These are phyloP conservation scores for Starmerella asiatica DNA, from an alignment of 805 yeast genomes.

Conservation along the genomic window DNA sequence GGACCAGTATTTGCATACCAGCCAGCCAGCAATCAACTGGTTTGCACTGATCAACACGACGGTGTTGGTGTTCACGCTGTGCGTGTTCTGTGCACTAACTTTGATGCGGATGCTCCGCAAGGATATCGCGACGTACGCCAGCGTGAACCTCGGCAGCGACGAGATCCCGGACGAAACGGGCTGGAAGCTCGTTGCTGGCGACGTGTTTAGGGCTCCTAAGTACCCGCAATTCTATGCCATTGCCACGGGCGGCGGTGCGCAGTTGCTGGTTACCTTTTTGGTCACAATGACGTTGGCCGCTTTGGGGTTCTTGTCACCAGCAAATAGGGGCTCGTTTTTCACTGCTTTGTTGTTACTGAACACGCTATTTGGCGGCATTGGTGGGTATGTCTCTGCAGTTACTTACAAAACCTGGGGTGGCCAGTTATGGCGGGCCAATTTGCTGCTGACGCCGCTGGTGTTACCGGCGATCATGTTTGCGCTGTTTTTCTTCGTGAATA, in stretches of 20 bases:
- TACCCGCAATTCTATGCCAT: conserved; percentile 60
- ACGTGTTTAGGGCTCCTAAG: conserved; percentile 76
- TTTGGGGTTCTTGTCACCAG: conserved; percentile 80
- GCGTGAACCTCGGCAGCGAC: conserved; percentile 56
- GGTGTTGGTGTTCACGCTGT: conserved; percentile 61
- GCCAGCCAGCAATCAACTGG: conserved; percentile 89
- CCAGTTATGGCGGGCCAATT: conserved; percentile 74
- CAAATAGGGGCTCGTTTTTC: conserved; percentile 84
- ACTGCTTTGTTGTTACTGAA: conserved; percentile 80
- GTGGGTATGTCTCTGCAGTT: conserved; percentile 78
- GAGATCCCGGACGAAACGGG: conserved; percentile 88
- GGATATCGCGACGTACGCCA: conserved; percentile 82
- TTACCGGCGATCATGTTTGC: conserved; percentile 71
- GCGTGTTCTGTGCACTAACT: conserved; percentile 65
- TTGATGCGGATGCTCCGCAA: conserved; percentile 64
- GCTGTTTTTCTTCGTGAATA: conserved; percentile 56
- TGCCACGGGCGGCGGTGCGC: conserved; percentile 77
- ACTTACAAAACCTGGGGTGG: conserved; percentile 86
- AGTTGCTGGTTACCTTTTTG: conserved; percentile 61
- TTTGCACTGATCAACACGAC: conserved; percentile 80
- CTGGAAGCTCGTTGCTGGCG: conserved; percentile 94
- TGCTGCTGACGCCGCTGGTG: conserved; percentile 65
- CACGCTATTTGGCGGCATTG: conserved; percentile 66
- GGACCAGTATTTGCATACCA: conserved; percentile 86
- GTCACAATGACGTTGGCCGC: conserved; percentile 70